Base-by-base conservation (phyloP, 148 eudicot genomes). In the Nepenthes mirabilis region DNA sequence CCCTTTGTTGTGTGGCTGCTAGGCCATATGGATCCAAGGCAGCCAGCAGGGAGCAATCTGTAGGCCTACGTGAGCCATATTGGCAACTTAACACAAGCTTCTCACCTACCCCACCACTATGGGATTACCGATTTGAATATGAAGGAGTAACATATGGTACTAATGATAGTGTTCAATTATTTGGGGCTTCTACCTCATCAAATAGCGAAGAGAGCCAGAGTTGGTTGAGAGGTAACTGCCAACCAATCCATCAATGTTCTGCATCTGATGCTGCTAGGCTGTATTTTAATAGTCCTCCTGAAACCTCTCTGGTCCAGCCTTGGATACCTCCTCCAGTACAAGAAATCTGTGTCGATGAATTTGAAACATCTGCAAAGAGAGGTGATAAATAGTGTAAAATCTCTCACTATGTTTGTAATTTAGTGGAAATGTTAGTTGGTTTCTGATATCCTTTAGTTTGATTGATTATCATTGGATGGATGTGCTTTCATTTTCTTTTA, bases 1-100 rank as follows among this genome's bases (percentile, higher is more conserved):
- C 98, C 57, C 88, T 91, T 58, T 91, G 98, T 86, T 91, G 98
- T 73, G 98, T 91, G 94, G 96, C 98, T 82, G 95, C 98, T 34
- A 91, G 98, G 96, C 98, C 98, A 80, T 95, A 91, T 88, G 90
- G 83, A 34, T 82, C 98, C 9, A 88, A 68, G 79, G 82, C 83
- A 57, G 57, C 94, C 55, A 83, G 91, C 68, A 72, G 87, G 65
- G 98, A 91, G 72, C 88, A 88, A 88, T 83, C 98, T 56, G 68
- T 83, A 74, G 88, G 83, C 43, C 79, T 89, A 52, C 85, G 82
- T 50, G 98, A 88, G 71, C 98, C 98, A 58, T 83, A 88, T 63
- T 91, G 96, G 98, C 70, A 87, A 60, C 88, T 86, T 8, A 91
- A 91, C 63, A 71, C 98, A 59, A 91, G 98, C 76, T 91, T 79